phyloP scores from a whole-genome alignment of 306 rosid genomes.

The Pueraria montana region DNA sequence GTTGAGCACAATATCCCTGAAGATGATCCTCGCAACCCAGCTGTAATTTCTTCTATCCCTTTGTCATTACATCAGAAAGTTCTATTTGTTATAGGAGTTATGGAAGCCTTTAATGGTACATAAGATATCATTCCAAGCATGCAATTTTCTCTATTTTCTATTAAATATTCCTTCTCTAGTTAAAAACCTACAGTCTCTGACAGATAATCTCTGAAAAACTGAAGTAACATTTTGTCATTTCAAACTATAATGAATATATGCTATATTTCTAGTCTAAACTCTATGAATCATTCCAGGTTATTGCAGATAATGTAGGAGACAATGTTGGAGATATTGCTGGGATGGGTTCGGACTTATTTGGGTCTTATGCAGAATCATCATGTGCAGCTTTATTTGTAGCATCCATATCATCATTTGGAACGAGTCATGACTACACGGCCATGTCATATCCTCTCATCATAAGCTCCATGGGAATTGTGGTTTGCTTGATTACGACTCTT shows the following conservation, averaged over 20 bases:
- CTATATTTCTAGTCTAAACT: neutral
- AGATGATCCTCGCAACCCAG: constrained; percentile 83
- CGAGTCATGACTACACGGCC: constrained; percentile 66
- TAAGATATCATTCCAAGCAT: neutral
- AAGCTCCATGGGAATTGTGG: constrained; percentile 77
- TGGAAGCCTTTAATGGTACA: constrained; percentile 22
- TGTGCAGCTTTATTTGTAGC: constrained; percentile 86
- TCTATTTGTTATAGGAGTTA: constrained; percentile 1
- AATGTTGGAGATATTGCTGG: constrained; percentile 85
- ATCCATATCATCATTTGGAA: constrained; percentile 77
- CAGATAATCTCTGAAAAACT: neutral
- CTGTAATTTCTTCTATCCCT: constrained; percentile 55
- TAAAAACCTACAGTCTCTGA: neutral
- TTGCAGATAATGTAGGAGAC: constrained; percentile 84
- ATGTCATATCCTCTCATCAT: constrained; percentile 80
- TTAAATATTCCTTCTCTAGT: neutral
- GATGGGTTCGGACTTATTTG: constrained; percentile 81
- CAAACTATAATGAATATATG: neutral
- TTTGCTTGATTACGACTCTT: constrained; percentile 74
- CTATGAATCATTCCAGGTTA: constrained; percentile 60
- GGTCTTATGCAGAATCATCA: constrained; percentile 79
- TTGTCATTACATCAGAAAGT: neutral
- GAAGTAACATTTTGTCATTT: neutral
- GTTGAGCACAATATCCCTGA: constrained; percentile 77
- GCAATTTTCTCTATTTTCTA: neutral